Percentiles rank a stretch among this genome's conserved stretches.
Conservation (phyloP, 805 yeast species). For the Candida morakotiae region DNA sequence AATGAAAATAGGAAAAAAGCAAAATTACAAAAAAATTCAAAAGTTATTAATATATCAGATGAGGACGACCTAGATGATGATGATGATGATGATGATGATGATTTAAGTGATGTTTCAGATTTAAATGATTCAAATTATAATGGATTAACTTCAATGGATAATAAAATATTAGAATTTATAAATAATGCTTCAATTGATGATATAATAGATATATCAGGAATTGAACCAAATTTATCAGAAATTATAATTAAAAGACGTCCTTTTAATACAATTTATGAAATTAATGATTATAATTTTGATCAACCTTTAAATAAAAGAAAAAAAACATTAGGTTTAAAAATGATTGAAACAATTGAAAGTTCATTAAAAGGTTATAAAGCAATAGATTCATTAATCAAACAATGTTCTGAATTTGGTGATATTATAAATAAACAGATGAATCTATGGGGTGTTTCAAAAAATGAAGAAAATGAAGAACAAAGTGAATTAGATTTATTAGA, state of each 20-base stretch:
- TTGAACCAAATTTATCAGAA: constrained; percentile 63
- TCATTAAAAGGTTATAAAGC: constrained; percentile 88
- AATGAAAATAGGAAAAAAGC: constrained; percentile 26
- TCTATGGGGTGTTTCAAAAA: constrained; percentile 83
- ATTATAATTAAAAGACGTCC: constrained; percentile 68
- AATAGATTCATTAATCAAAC: constrained; percentile 83
- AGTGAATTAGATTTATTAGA: constrained; percentile 64
- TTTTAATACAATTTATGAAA: constrained; percentile 51
- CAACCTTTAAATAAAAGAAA: constrained; percentile 40
- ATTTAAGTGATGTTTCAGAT: constrained; percentile 46
- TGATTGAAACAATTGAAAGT: constrained; percentile 64
- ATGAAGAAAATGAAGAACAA: constrained; percentile 59
- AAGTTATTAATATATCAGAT: constrained; percentile 19
- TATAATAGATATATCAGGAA: constrained; percentile 73
- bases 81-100: constrained; percentile 42
- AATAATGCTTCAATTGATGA: constrained; percentile 75
- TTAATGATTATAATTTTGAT: constrained; percentile 53
- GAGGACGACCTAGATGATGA: constrained; percentile 46
- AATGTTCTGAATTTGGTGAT: constrained; percentile 76
- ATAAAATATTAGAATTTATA: constrained; percentile 67
- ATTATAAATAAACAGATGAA: constrained; percentile 67
- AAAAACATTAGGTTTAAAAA: constrained; percentile 63
- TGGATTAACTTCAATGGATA: constrained; percentile 52
- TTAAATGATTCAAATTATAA: constrained; percentile 32
- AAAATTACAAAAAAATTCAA: constrained; percentile 9